phyloP scores from a whole-genome alignment of 805 yeast genomes.

The Myxozyma vanderwaltii region DNA sequence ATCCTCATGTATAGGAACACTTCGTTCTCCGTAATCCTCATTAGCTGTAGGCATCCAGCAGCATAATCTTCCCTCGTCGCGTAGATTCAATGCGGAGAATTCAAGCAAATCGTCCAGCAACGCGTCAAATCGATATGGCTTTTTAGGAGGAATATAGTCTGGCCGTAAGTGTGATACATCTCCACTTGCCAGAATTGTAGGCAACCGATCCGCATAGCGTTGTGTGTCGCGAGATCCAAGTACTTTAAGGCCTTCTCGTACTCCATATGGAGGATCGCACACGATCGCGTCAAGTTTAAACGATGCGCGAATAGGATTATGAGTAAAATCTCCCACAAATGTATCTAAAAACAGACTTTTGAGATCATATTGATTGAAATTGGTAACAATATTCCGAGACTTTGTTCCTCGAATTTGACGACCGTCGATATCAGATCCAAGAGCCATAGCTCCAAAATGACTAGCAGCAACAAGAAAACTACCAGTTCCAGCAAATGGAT shows the following conservation, averaged over 20 bases:
- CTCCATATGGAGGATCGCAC: slow-evolving; percentile 98
- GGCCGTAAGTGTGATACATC: slow-evolving; percentile 46
- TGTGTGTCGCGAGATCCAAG: slow-evolving; percentile 79
- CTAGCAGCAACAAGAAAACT: slow-evolving; percentile 89
- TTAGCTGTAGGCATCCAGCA: slow-evolving; percentile 99
- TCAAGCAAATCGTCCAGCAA: slow-evolving; percentile 74
- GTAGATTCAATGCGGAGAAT: slow-evolving; percentile 72
- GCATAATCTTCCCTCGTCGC: slow-evolving; percentile 75
- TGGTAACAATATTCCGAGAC: slow-evolving; percentile 55
- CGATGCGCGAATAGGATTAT: slow-evolving; percentile 70
- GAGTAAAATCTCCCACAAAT: slow-evolving; percentile 91
- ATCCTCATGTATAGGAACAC: slow-evolving; percentile 76
- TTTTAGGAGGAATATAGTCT: slow-evolving; percentile 91
- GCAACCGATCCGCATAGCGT: slow-evolving; percentile 56
- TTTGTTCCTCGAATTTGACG: slow-evolving; percentile 72
- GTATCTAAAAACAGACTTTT: slow-evolving; percentile 65
- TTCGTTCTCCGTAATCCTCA: slow-evolving; percentile 68
- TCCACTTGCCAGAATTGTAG: slow-evolving; percentile 31
- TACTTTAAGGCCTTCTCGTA: slow-evolving; percentile 90
- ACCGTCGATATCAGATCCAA: slow-evolving; percentile 89
- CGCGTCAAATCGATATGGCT: slow-evolving; percentile 78
- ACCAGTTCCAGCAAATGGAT: slow-evolving; percentile 97
- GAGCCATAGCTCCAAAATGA: slow-evolving; percentile 66
- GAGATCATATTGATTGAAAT: slow-evolving; percentile 75
- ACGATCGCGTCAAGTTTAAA: slow-evolving; percentile 75